Conservation (phyloP, 257 asterid species). For the Capsicum chinense region DNA sequence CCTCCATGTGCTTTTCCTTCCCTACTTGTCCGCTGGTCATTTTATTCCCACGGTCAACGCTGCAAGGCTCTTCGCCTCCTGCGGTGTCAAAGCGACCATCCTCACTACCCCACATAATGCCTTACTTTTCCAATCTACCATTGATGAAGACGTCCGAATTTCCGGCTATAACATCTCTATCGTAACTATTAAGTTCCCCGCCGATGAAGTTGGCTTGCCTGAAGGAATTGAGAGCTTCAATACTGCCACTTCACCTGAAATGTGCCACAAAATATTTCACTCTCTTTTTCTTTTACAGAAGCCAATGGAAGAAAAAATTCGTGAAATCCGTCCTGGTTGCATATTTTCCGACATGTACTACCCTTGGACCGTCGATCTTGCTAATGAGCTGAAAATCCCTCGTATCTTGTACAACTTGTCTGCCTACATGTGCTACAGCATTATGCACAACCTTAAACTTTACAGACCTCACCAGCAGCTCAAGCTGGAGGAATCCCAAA, state of each 20-base stretch:
- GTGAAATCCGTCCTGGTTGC: not conserved
- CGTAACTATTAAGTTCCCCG: not conserved
- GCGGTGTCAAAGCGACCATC: not conserved
- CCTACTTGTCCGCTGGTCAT: not conserved
- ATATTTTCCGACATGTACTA: not conserved
- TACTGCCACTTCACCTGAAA: not conserved
- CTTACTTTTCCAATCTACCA: not conserved
- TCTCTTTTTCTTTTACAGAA: not conserved
- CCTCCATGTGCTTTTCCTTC: not conserved
- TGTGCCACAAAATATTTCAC: not conserved
- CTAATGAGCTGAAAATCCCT: not conserved
- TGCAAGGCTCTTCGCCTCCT: not conserved
- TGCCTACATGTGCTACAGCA: not conserved
- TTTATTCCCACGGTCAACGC: not conserved
- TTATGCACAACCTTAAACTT: not conserved
- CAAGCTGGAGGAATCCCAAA: not conserved
- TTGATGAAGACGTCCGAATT: not conserved
- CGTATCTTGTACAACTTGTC: conserved; percentile 11
- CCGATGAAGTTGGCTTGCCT: not conserved
- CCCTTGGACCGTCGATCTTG: conserved; percentile 11
- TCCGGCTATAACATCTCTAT: not conserved
- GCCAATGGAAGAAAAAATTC: conserved; percentile 23
- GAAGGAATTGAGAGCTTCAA: not conserved
- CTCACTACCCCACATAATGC: conserved; percentile 10
- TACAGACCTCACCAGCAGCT: conserved; percentile 1